Percentiles rank a stretch among this genome's conserved stretches.
Evolutionary conservation across 2,329 filamentous ascomycete species (phyloP).

Genomic region (Pseudogymnoascus sp.): DNA sequence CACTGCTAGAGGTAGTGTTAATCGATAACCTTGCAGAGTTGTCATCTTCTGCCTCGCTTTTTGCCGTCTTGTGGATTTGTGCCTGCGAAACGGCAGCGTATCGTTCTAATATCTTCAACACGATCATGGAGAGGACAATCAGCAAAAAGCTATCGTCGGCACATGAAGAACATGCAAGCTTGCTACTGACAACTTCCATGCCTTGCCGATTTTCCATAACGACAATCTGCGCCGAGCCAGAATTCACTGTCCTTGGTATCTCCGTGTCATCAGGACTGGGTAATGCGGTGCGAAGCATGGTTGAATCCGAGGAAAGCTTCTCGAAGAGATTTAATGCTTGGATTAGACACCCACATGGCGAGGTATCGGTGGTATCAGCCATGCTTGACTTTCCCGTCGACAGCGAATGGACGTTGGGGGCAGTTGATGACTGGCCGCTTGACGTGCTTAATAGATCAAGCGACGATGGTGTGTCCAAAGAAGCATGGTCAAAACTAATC

Average conservation of each 20-base stretch:
- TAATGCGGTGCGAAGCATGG: not conserved
- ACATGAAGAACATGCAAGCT: constrained; percentile 29
- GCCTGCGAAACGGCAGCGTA: constrained; percentile 24
- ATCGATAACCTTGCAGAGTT: not conserved
- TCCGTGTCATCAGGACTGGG: not conserved
- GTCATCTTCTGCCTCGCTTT: not conserved
- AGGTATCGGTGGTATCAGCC: not conserved
- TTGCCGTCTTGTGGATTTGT: not conserved
- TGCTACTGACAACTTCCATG: constrained; percentile 25
- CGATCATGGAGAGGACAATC: constrained; percentile 27
- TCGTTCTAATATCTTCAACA: constrained; percentile 30
- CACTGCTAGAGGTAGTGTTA: constrained; percentile 17
- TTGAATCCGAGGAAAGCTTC: constrained; percentile 19
- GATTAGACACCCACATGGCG: constrained; percentile 17
- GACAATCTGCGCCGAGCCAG: constrained; percentile 16
- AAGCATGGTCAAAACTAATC: not conserved
- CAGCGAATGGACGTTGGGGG: not conserved
- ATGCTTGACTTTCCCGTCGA: not conserved
- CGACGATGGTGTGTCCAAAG: not conserved
- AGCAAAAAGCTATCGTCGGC: constrained; percentile 28
- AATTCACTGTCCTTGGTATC: not conserved
- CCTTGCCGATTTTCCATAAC: constrained; percentile 25
- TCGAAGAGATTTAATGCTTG: constrained; percentile 21
- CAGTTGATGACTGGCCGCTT: not conserved
- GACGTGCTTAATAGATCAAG: not conserved